Conservation (phyloP, 2,329 filamentous ascomycete species). For the Sporothrix brunneoviolacea region DNA sequence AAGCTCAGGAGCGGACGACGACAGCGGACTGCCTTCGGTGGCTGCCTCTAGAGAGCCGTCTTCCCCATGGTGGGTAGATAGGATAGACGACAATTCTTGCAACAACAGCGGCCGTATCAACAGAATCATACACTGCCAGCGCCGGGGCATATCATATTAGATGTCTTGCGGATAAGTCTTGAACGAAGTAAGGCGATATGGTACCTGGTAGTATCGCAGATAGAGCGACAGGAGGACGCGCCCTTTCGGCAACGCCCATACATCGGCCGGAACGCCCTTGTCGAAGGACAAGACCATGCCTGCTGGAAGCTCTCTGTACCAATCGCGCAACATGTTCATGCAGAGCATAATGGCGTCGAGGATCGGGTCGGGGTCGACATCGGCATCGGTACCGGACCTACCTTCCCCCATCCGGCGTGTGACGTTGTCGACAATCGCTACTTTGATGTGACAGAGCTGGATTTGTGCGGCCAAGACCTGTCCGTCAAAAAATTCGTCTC, state of each 20-base stretch:
- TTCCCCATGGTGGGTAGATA: no score
- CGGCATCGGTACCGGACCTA: background rate
- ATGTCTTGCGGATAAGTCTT: no score
- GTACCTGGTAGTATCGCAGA: slow-evolving; percentile 17
- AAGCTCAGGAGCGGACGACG: background rate
- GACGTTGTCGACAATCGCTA: slow-evolving; percentile 8
- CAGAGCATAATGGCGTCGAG: background rate
- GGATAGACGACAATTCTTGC: slow-evolving; percentile 15
- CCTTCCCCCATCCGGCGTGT: slow-evolving; percentile 2
- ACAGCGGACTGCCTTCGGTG: background rate
- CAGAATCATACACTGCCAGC: slow-evolving; percentile 13
- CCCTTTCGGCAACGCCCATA: slow-evolving; percentile 4
- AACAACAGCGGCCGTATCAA: slow-evolving; percentile 15
- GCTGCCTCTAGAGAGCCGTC: no score
- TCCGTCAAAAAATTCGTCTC: slow-evolving; percentile 13
- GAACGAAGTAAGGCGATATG: no score
- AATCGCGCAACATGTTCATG: slow-evolving; percentile 11
- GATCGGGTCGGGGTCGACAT: background rate
- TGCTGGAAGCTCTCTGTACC: background rate
- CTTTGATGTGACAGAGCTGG: slow-evolving; percentile 14
- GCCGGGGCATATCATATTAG: no score
- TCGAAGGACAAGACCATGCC: slow-evolving; percentile 9
- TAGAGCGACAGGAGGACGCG: slow-evolving; percentile 11
- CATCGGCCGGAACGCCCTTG: slow-evolving; percentile 1
- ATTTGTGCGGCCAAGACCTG: slow-evolving; percentile 7